Evolutionary conservation across 2,329 filamentous ascomycete species (phyloP), one percentile per base, ranked within the genome.

Genomic region (Claviceps sp.): DNA sequence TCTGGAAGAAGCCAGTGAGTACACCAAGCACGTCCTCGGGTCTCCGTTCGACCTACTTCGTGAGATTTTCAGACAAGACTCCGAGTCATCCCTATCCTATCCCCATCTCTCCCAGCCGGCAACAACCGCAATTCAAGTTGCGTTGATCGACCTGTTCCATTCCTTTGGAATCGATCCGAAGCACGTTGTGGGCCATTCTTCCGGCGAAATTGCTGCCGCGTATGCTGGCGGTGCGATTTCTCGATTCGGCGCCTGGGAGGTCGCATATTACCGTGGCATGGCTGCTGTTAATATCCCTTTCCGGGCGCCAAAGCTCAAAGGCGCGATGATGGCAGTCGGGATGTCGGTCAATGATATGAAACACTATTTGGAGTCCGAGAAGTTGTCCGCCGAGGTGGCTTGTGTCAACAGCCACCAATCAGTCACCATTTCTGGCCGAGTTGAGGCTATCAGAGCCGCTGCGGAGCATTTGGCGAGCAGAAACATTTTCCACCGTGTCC

Each of bases 161-260:
- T 63, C 64, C 2, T 62, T 69, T 14, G 60, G 57, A 9, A 58
- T 72, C 36, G 48, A 45, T 1, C 67, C 70, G 2, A 54, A 53
- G 5, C 57, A 62, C 18, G 68, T 72, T 3, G 60, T 73, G 7
- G 71, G 72, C 0, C 72, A 75, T 54, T 74, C 72, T 0, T 74
- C 71, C 1, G 72, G 72, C 2, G 72, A 75, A 51, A 69, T 74
- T 36, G 72, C 71, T 1, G 72, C 72, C 6, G 70, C 72, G 1
- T 72, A 68, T 51, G 68, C 71, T 8, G 61, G 60, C 0, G 67
- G 64, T 0, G 62, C 63, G 16, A 60, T 75, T 20, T 62, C 64
- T 2, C 60, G 61, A 20, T 59, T 68, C 47, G 60, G 61, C 5
- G 72, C 71, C 4, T 72, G 70, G 68, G 60, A 66, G 46, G 62